Conservation (phyloP, 1,284 basidiomycete species). For the Lentinula novae-zelandiae region DNA sequence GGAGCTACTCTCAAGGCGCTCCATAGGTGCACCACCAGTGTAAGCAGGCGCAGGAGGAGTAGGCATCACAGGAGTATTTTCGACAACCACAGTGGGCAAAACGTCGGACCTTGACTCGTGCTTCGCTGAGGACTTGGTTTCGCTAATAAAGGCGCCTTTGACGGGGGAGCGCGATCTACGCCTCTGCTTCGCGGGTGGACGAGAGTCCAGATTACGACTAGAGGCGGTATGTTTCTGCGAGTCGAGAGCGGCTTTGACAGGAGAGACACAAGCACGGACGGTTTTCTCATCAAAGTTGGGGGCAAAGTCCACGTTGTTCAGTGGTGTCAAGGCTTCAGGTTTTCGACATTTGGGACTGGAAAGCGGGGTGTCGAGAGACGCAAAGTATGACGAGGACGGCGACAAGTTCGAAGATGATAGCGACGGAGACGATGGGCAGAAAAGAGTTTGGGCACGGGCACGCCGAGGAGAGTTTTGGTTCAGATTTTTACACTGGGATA, state of each 20-base stretch:
- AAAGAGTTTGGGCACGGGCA: slow-evolving; percentile 1
- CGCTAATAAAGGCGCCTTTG: slow-evolving; percentile 24
- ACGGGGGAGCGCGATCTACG: slow-evolving; percentile 25
- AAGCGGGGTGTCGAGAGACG: background rate
- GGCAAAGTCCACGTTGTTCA: slow-evolving; percentile 30
- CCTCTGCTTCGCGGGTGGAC: slow-evolving; percentile 6
- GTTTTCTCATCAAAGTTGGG: slow-evolving; percentile 33
- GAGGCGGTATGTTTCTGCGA: background rate
- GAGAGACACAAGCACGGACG: slow-evolving; percentile 27
- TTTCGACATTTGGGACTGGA: background rate
- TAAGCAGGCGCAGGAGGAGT: background rate
- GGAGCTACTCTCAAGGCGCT: background rate
- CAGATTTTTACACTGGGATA: background rate
- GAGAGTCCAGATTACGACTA: background rate
- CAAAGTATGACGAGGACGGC: background rate
- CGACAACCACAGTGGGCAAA: background rate
- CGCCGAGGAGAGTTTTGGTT: background rate
- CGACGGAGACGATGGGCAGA: background rate
- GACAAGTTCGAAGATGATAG: background rate
- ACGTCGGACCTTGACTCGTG: background rate
- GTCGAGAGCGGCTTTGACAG: slow-evolving; percentile 2
- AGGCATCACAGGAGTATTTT: background rate
- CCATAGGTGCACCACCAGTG: slow-evolving; percentile 2
- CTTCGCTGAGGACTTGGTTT: background rate
- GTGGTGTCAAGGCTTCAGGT: slow-evolving; percentile 25